phyloP scores from a whole-genome alignment of 2,329 filamentous ascomycete genomes.

The Coniochaeta prunicola region DNA sequence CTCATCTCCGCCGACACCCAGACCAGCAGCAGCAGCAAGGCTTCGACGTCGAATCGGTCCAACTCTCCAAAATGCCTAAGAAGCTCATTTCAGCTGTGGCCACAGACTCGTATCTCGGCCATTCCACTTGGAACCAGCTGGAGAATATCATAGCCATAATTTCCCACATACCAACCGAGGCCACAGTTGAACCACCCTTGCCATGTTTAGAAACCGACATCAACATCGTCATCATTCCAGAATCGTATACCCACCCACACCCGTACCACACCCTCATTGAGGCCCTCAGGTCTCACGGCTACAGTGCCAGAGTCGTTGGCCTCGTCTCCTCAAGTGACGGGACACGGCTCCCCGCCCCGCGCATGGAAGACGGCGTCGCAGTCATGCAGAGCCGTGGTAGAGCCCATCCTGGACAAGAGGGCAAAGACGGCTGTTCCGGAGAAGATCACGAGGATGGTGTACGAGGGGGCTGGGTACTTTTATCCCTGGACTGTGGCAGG shows the following conservation, averaged over 20 bases:
- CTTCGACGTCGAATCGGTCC: too few relatives aligned
- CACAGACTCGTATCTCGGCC: too few relatives aligned
- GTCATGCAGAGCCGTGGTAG: conserved; percentile 7
- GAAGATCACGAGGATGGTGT: conserved; percentile 4
- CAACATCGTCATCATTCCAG: conserved; percentile 7
- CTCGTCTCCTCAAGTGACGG: conserved; percentile 12
- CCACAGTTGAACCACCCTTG: background rate
- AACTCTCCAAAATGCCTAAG: too few relatives aligned
- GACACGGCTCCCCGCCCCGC: conserved; percentile 6
- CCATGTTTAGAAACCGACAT: background rate
- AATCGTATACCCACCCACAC: conserved; percentile 5
- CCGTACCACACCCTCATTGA: conserved; percentile 4
- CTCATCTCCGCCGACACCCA: too few relatives aligned
- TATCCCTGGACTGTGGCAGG: background rate
- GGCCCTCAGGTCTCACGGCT: conserved; percentile 1
- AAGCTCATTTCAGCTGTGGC: too few relatives aligned
- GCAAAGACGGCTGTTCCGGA: conserved; percentile 7
- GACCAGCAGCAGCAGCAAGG: too few relatives aligned
- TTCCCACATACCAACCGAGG: background rate
- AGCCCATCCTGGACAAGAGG: conserved; percentile 8
- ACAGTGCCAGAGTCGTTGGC: conserved; percentile 1
- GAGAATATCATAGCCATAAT: too few relatives aligned
- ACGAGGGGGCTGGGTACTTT: conserved; percentile 5
- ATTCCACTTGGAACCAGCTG: too few relatives aligned
- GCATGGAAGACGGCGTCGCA: conserved; percentile 10